These are phyloP conservation scores for Senna siamea DNA, from an alignment of 306 rosid species.

Conservation along the genomic window DNA sequence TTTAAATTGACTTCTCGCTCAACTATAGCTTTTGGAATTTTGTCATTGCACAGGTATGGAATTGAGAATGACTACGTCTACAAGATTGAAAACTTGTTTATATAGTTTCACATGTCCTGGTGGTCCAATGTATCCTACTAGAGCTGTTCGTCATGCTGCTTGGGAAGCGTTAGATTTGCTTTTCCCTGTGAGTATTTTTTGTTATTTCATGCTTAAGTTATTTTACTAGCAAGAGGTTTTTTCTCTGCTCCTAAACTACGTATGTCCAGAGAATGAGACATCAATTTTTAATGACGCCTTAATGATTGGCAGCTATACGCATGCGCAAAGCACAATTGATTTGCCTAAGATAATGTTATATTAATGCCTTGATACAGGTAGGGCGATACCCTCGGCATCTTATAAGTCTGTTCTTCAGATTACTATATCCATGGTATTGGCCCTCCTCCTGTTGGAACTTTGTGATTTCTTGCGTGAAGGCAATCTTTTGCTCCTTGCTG, in stretches of 20 bases:
- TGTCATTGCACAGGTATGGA: slow-evolving; percentile 77
- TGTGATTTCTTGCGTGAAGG: slow-evolving; percentile 58
- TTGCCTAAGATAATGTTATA: not conserved
- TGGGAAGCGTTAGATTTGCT: slow-evolving; percentile 92
- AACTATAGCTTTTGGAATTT: slow-evolving; percentile 12
- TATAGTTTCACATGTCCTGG: slow-evolving; percentile 97
- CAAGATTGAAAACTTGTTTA: slow-evolving; percentile 82
- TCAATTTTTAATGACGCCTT: not conserved
- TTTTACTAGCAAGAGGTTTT: not conserved
- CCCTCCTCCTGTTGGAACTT: slow-evolving; percentile 97
- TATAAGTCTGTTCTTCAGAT: slow-evolving; percentile 90
- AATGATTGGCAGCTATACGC: not conserved
- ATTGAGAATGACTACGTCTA: slow-evolving; percentile 91
- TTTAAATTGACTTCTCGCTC: slow-evolving; percentile 29
- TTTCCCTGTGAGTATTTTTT: slow-evolving; percentile 71
- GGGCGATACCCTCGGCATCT: slow-evolving; percentile 93
- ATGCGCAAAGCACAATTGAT: slow-evolving; percentile 40
- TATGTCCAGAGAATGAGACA: too few species aligned
- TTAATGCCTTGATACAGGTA: slow-evolving; percentile 59
- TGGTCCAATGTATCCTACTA: slow-evolving; percentile 97
- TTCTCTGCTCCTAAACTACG: not conserved
- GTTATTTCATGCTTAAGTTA: not conserved
- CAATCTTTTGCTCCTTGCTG: slow-evolving; percentile 63
- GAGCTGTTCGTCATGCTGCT: slow-evolving; percentile 98
- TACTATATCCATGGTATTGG: slow-evolving; percentile 98